phyloP scores from a whole-genome alignment of 345 rosid genomes.

The Corchorus olitorius region DNA sequence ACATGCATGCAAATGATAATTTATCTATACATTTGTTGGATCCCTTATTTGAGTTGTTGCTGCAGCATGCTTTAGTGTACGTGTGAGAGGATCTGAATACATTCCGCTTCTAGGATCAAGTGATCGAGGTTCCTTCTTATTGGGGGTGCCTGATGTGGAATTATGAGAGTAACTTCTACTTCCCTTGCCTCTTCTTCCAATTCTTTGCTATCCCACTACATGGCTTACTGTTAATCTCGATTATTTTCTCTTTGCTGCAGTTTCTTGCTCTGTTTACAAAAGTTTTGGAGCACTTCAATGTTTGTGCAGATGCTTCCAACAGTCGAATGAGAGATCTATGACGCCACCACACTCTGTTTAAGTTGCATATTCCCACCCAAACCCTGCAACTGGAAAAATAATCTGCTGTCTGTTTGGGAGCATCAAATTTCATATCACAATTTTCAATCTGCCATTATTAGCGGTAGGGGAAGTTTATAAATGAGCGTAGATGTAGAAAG shows the following conservation, averaged over 20 bases:
- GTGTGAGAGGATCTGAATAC: conserved; percentile 86
- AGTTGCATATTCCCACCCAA: not conserved
- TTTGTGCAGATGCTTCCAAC: not conserved
- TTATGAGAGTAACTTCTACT: conserved; percentile 38
- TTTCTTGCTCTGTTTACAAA: not conserved
- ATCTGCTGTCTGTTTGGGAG: not conserved
- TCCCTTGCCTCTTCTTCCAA: not conserved
- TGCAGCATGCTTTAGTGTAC: conserved; percentile 88
- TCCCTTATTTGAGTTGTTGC: conserved; percentile 21
- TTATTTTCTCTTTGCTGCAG: not conserved
- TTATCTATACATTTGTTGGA: conserved; percentile 5
- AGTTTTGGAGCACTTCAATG: not conserved
- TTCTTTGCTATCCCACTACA: not conserved
- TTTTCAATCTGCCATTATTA: not conserved
- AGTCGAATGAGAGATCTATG: not conserved
- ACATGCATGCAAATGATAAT: not conserved
- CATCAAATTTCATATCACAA: not conserved
- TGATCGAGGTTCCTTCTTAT: conserved; percentile 50
- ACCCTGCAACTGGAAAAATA: not conserved
- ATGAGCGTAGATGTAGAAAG: not conserved
- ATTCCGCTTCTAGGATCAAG: conserved; percentile 59
- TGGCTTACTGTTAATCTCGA: not conserved
- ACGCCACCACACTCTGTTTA: conserved; percentile 15
- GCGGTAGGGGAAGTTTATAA: conserved; percentile 1
- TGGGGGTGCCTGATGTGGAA: conserved; percentile 56